Percentiles rank a stretch among this genome's conserved stretches.
Evolutionary conservation across 2,329 filamentous ascomycete species (phyloP).

Genomic region (Pyrenophora seminiperda): DNA sequence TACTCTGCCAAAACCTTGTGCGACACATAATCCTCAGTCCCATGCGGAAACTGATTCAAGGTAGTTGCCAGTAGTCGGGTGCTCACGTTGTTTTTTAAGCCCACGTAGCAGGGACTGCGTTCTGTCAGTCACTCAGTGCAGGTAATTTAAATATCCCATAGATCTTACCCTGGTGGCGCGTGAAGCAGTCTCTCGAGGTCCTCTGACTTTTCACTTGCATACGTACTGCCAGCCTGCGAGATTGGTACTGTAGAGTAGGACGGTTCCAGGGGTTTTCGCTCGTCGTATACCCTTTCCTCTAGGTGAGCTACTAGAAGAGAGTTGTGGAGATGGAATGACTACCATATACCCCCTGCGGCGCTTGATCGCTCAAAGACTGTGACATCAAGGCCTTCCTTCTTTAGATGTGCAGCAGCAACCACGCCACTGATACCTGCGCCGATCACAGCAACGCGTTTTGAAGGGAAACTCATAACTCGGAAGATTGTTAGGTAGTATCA

Average conservation of each 20-base stretch:
- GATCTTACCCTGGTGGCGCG: slow-evolving; percentile 58
- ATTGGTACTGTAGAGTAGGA: slow-evolving; percentile 49
- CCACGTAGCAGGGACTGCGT: slow-evolving; percentile 57
- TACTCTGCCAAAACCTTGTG: slow-evolving; percentile 64
- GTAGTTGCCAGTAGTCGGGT: slow-evolving; percentile 58
- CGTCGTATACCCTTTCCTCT: slow-evolving; percentile 54
- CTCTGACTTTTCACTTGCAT: slow-evolving; percentile 16
- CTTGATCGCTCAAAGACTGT: slow-evolving; percentile 61
- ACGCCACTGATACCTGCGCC: slow-evolving; percentile 48
- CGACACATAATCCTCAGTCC: slow-evolving; percentile 63
- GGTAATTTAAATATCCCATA: fast-evolving
- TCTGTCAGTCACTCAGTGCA: slow-evolving; percentile 10
- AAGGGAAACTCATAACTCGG: slow-evolving; percentile 20
- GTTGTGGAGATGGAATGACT: background rate
- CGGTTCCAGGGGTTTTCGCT: slow-evolving; percentile 55
- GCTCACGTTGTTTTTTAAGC: slow-evolving; percentile 60
- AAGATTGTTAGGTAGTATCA: background rate
- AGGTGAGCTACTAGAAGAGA: background rate
- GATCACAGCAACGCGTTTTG: slow-evolving; percentile 40
- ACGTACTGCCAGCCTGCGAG: slow-evolving; percentile 27
- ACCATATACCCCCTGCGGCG: slow-evolving; percentile 63
- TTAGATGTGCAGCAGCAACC: slow-evolving; percentile 43
- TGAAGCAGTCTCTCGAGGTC: slow-evolving; percentile 38
- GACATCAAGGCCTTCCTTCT: slow-evolving; percentile 51
- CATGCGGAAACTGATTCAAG: slow-evolving; percentile 61